These are phyloP conservation scores for Aspergillus chevalieri DNA, from an alignment of 2,329 filamentous ascomycete genomes.

Conservation along the genomic window DNA sequence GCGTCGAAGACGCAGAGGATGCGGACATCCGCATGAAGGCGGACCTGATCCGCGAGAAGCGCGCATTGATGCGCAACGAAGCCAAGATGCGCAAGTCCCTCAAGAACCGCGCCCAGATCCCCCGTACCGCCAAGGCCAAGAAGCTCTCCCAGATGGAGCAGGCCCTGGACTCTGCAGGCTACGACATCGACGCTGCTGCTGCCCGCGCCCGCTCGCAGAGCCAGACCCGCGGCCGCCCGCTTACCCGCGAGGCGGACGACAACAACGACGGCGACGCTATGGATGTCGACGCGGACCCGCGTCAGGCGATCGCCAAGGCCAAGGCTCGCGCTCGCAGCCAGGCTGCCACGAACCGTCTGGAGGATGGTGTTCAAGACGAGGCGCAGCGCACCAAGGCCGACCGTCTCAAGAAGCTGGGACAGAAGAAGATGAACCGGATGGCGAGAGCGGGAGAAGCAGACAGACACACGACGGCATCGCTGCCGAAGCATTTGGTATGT, in stretches of 20 bases:
- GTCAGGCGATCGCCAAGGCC: conserved; percentile 55
- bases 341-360: conserved; percentile 42
- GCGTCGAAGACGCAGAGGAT: conserved; percentile 82
- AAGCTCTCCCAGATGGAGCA: conserved; percentile 81
- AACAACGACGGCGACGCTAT: conserved; percentile 67
- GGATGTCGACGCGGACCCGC: conserved; percentile 44
- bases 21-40: conserved; percentile 86
- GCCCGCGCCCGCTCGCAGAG: conserved; percentile 63
- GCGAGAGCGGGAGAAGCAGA: conserved; percentile 95
- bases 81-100: conserved; percentile 91
- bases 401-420: conserved; percentile 76
- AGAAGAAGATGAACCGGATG: conserved; percentile 99
- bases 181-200: conserved; percentile 70
- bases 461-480: conserved; percentile 72
- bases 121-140: conserved; percentile 72
- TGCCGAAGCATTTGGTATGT: conserved; percentile 87
- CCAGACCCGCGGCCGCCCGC: conserved; percentile 61
- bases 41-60: conserved; percentile 91
- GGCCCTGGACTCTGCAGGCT: conserved; percentile 75
- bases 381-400: conserved; percentile 70
- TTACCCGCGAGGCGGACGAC: conserved; percentile 57
- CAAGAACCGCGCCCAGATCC: conserved; percentile 94
- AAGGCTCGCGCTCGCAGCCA: conserved; percentile 63
- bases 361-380: conserved; percentile 58
- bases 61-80: conserved; percentile 85